Percentiles rank a stretch among this genome's conserved stretches.
phyloP scores from a whole-genome alignment of 2,329 filamentous ascomycete genomes.

The Fusarium papillatum region DNA sequence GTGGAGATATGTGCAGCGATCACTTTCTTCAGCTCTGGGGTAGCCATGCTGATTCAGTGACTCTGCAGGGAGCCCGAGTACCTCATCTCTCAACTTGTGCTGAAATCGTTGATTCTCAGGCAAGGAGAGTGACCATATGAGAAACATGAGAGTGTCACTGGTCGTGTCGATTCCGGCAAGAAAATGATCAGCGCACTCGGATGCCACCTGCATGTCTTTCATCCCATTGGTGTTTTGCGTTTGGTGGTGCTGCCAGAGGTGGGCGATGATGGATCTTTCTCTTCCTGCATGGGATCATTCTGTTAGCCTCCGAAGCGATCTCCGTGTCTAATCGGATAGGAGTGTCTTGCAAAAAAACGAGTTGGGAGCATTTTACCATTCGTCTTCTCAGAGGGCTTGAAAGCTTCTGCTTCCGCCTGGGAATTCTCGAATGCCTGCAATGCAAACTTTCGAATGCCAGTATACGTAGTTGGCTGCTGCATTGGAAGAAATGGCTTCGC shows the following conservation, averaged over 20 bases:
- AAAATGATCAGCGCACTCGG: conserved; percentile 67
- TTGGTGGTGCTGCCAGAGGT: conserved; percentile 52
- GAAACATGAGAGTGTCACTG: conserved; percentile 64
- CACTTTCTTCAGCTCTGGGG: conserved; percentile 51
- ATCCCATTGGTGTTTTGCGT: conserved; percentile 44
- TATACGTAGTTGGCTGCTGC: conserved; percentile 36
- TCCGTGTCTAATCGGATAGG: neutral
- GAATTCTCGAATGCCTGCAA: conserved; percentile 25
- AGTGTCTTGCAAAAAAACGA: neutral
- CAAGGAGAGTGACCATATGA: conserved; percentile 62
- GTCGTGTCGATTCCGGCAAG: conserved; percentile 67
- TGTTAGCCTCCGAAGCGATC: neutral
- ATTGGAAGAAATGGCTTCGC: conserved; percentile 28
- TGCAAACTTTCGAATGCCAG: conserved; percentile 25
- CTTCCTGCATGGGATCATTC: neutral
- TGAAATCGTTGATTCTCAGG: conserved; percentile 58
- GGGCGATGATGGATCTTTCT: conserved; percentile 50
- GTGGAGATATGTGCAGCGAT: conserved; percentile 58
- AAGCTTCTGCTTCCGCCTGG: conserved; percentile 1
- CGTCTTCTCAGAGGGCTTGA: neutral
- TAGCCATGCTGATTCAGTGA: conserved; percentile 38
- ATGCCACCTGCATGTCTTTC: conserved; percentile 61
- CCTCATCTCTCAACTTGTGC: conserved; percentile 57
- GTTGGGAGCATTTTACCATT: neutral
- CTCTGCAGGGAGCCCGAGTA: conserved; percentile 31